phyloP scores from a whole-genome alignment of 2,329 filamentous ascomycete genomes.

The Coniochaeta prunicola region DNA sequence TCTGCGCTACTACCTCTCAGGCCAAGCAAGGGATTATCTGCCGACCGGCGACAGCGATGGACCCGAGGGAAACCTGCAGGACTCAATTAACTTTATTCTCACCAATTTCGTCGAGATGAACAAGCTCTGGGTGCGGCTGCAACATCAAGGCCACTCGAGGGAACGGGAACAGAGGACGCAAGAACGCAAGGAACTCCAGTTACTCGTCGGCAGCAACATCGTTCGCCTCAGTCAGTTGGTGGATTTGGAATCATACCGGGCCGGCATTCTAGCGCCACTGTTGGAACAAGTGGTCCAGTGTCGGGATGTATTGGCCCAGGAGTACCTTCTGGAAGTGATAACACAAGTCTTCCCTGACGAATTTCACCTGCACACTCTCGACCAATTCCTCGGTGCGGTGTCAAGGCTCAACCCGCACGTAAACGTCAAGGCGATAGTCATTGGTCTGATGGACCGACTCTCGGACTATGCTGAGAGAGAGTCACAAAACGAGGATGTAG shows the following conservation, averaged over 20 bases:
- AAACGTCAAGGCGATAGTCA: constrained; percentile 96
- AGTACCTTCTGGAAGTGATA: constrained; percentile 96
- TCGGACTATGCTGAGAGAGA: constrained; percentile 93
- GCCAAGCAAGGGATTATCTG: constrained; percentile 85
- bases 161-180: constrained; percentile 90
- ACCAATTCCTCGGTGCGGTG: constrained; percentile 89
- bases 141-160: constrained; percentile 94
- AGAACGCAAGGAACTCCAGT: constrained; percentile 89
- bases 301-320: constrained; percentile 90
- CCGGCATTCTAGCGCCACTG: constrained; percentile 77
- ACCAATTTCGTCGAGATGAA: constrained; percentile 99
- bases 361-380: constrained; percentile 93
- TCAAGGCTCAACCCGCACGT: constrained; percentile 91
- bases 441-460: constrained; percentile 92
- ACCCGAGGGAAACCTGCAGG: constrained; percentile 89
- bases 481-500: constrained; percentile 60
- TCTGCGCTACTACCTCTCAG: constrained; percentile 90
- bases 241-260: constrained; percentile 90
- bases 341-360: constrained; percentile 99
- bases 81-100: constrained; percentile 95
- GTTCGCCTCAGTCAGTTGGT: constrained; percentile 93
- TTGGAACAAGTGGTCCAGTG: constrained; percentile 97
- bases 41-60: constrained; percentile 79
- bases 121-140: constrained; percentile 95
- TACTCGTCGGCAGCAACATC: constrained; percentile 93